These are phyloP conservation scores for Diaporthe nobilis DNA, from an alignment of 2,329 filamentous ascomycete species.

Conservation along the genomic window DNA sequence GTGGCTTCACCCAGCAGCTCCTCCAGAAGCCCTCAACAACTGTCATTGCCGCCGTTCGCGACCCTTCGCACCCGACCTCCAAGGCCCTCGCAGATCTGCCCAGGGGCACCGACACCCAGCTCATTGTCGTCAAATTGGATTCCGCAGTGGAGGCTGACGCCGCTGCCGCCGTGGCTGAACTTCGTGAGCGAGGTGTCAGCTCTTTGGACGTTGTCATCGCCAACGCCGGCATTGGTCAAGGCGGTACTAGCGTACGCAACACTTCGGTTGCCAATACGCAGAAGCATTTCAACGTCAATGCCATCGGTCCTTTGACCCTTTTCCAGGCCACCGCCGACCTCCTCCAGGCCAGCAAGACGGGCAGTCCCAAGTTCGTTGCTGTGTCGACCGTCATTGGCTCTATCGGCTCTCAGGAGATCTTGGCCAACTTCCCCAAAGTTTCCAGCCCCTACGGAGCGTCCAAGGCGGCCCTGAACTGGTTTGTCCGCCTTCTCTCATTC, in stretches of 20 bases:
- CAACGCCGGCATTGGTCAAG: conserved; percentile 46
- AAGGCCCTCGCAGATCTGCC: conserved; percentile 87
- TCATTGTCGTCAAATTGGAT: conserved; percentile 45
- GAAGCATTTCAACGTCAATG: conserved; percentile 46
- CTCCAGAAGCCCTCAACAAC: conserved; percentile 46
- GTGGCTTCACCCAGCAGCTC: conserved; percentile 43
- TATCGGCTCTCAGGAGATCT: conserved; percentile 2
- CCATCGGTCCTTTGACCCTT: conserved; percentile 45
- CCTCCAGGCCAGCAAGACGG: conserved; percentile 31
- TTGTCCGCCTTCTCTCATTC: not conserved
- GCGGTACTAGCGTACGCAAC: conserved; percentile 41
- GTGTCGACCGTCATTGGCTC: conserved; percentile 4
- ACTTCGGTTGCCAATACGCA: conserved; percentile 42
- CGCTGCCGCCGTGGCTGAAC: not conserved
- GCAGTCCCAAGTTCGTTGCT: not conserved
- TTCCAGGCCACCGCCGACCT: conserved; percentile 46
- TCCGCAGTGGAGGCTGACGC: conserved; percentile 24
- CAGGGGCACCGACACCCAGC: conserved; percentile 44
- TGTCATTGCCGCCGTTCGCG: conserved; percentile 48
- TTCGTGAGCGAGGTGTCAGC: conserved; percentile 34
- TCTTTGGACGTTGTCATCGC: conserved; percentile 41
- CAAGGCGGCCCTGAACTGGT: not conserved
- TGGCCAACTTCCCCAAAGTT: not conserved
- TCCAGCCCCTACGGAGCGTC: not conserved
- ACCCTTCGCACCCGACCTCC: conserved; percentile 40